Evolutionary conservation across 2,329 filamentous ascomycete species (phyloP), one percentile per base, ranked within the genome.

Genomic region (Ceratocystis alfenasii): DNA sequence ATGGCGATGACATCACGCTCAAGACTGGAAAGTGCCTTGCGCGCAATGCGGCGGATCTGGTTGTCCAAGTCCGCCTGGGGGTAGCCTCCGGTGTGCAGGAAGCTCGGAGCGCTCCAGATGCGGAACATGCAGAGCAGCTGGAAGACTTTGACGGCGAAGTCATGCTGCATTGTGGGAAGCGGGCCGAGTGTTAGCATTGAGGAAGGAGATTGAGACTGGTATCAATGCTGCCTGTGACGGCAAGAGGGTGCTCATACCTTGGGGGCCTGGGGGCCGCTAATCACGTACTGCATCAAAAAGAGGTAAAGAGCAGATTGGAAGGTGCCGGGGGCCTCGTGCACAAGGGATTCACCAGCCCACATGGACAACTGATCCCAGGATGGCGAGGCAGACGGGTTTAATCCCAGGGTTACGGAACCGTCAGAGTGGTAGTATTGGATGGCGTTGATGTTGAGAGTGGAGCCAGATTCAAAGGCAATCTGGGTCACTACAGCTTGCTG

Each of bases 111-210:
- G 66, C 75, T 76, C 78, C 76, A 81, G 68, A 81, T 79, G 68
- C 74, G 76, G 71, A 80, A 81, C 74, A 80, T 78, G 72, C 78
- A 80, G 68, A 77, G 78, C 73, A 81, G 75, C 63, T 74, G 74
- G 68, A 79, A 76, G 46, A 80, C 77, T 68, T 77, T 76, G 59
- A 71, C 72, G 17, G 79, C 75, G 33, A 80, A 73, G 33, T 74
- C 72, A 68, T 76, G 73, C 78, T 79, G 53, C 62, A 46, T 68
- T 59, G 68, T n/a, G 66, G 33, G 33, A 59, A 41, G 17, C 20
- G 10, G 46, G 12, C 12, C 7, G 10, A n/a, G 53, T 20, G 45
- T 25, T 20, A 44, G 60, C 36, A 46, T 59, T 7, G 45, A 25
- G 41, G 44, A 20, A 20, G 36, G 48, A 22, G 28, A 20, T 22